Base-by-base conservation (phyloP, 2,329 filamentous ascomycete genomes). In the Lasiodiplodia gonubiensis region DNA sequence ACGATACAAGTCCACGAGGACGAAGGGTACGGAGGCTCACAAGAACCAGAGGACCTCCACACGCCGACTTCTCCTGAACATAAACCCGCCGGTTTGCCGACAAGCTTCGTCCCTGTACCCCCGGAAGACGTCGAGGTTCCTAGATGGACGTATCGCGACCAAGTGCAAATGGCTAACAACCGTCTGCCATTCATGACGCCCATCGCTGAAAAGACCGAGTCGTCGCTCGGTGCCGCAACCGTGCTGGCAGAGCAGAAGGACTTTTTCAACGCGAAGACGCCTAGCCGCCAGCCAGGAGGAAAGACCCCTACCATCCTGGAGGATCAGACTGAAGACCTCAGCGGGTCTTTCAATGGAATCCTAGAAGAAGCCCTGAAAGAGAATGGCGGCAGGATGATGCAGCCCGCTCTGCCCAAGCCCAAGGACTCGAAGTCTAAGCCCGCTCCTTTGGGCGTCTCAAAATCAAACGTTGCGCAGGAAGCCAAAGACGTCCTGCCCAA, bases 141-240 rank as follows among this genome's bases (percentile, higher is more conserved):
- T 21, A 90, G 86, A 67, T 86, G 90, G 57, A 91, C 92, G 68
- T 97, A 91, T 84, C 89, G 93, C 75, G 92, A 97, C 78, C 88
- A 92, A 75, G 86, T 82, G 42, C 86, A 93, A 77, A 85, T 90
- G 78, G 93, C 93, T 68, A 96, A 97, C 74, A 97, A 94, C 79
- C 90, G 94, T 66, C 84, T 98, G 11, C 95, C 94, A 3, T 99
- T 98, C 78, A 98, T 99, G 95, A 99, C 95, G 0, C 95, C 95
- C 1, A 99, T 99, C 71, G 94, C 95, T 1, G 95, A 99, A 79
- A 90, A 93, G 73, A 99, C 95, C 0, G 95, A 99, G 79, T 91
- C 90, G 12, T 97, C 94, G 0, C 81, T 98, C 5, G 90, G 90
- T 42, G 73, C 77, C 64, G 74, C 74, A 51, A 80, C 78, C 33